phyloP scores from a whole-genome alignment of 2,329 filamentous ascomycete species.

The Didymella lethalis region DNA sequence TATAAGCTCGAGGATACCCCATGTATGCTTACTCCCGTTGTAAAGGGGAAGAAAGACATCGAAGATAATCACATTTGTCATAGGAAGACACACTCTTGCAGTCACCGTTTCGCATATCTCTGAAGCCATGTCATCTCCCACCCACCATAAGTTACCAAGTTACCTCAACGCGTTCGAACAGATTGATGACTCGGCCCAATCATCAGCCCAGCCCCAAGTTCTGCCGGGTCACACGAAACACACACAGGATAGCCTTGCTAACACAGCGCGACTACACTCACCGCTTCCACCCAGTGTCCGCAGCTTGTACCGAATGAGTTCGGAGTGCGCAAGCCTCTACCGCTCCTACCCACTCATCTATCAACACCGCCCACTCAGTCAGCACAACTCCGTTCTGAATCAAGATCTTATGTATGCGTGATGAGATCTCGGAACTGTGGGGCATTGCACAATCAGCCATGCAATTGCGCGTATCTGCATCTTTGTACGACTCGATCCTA shows the following conservation, averaged over 20 bases:
- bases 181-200: constrained; percentile 4
- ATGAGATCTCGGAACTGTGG: constrained; percentile 1
- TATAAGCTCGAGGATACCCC: constrained; percentile 18
- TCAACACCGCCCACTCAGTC: constrained; percentile 2
- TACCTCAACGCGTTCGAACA: neutral
- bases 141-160: neutral
- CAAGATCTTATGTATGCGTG: constrained; percentile 7
- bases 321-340: constrained; percentile 10
- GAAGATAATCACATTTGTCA: constrained; percentile 10
- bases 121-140: constrained; percentile 1
- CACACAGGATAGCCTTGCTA: constrained; percentile 18
- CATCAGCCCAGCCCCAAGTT: neutral
- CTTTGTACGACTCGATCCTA: constrained; percentile 7
- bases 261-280: constrained; percentile 11
- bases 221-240: constrained; percentile 10
- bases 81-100: neutral
- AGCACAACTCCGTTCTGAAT: constrained; percentile 1
- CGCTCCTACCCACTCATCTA: constrained; percentile 5
- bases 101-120: neutral
- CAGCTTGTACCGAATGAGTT: constrained; percentile 14
- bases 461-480: constrained; percentile 18
- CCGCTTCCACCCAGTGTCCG: constrained; percentile 12
- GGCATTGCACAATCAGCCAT: constrained; percentile 12
- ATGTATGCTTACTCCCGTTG: constrained; percentile 19
- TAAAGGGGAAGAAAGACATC: constrained; percentile 2